Conservation (phyloP, 306 rosid genomes). For the Quercus wislizeni region DNA sequence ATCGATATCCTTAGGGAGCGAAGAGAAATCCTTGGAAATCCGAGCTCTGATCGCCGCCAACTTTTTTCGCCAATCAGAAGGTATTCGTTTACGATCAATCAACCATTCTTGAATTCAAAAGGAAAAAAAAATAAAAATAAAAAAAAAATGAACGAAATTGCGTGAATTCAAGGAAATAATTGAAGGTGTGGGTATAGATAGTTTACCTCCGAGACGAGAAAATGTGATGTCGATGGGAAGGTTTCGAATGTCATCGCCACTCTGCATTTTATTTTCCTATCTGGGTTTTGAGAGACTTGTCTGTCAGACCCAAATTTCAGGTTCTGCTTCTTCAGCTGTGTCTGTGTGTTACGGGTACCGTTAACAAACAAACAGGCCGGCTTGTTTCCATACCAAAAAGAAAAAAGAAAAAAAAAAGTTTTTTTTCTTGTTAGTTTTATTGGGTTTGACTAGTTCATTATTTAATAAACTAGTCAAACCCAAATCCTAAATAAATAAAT, state of each 20-base stretch:
- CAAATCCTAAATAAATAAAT: too few relatives aligned
- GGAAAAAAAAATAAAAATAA: not conserved
- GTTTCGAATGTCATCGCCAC: slow-evolving; percentile 60
- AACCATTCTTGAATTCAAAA: slow-evolving; percentile 66
- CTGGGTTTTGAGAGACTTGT: not conserved
- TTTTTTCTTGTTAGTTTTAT: too few relatives aligned
- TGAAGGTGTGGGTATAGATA: not conserved
- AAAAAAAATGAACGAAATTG: not conserved
- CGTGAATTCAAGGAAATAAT: not conserved
- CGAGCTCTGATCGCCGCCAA: slow-evolving; percentile 63
- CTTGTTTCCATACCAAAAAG: too few relatives aligned
- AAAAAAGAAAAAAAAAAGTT: too few relatives aligned
- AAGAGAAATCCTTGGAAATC: slow-evolving; percentile 67
- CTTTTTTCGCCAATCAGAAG: slow-evolving; percentile 88
- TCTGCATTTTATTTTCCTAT: slow-evolving; percentile 48
- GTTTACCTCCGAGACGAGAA: slow-evolving; percentile 89
- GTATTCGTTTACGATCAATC: slow-evolving; percentile 87
- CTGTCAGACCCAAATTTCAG: not conserved
- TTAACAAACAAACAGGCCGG: too few relatives aligned
- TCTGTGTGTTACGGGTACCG: too few relatives aligned
- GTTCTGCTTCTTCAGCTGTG: too few relatives aligned
- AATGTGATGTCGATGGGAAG: slow-evolving; percentile 90
- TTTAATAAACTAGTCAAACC: too few relatives aligned
- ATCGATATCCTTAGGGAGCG: slow-evolving; percentile 74
- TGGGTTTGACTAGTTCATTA: too few relatives aligned